A percentile compares a stretch with the other conserved stretches of the same genome.
Evolutionary conservation across 306 rosid genomes (phyloP).

Genomic region (Phaseolus lunatus): DNA sequence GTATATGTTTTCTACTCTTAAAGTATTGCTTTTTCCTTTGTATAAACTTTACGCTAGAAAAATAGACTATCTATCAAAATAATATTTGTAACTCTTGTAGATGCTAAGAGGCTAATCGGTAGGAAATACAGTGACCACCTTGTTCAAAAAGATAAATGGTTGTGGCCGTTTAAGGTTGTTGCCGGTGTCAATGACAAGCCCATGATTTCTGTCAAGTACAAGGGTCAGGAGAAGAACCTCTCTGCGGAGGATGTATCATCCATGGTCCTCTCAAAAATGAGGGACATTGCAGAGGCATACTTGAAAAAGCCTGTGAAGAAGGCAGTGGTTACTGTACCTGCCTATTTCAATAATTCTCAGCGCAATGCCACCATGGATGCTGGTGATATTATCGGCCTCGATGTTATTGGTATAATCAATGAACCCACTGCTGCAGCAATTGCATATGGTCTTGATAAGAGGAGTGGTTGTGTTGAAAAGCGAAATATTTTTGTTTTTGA

Average conservation of each 20-base stretch:
- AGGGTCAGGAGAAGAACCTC: too few species aligned
- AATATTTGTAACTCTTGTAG: conserved; percentile 18
- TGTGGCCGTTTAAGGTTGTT: too few species aligned
- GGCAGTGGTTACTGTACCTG: conserved; percentile 58
- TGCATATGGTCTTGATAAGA: conserved; percentile 38
- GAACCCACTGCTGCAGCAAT: conserved; percentile 29
- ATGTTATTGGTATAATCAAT: conserved; percentile 27
- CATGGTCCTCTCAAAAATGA: not conserved
- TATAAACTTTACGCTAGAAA: not conserved
- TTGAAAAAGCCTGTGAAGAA: not conserved
- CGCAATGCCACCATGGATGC: conserved; percentile 22
- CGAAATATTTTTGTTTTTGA: conserved; percentile 30
- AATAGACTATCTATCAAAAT: not conserved
- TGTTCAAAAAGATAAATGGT: too few species aligned
- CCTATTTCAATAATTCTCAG: conserved; percentile 49
- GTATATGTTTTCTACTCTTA: not conserved
- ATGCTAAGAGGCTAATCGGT: conserved; percentile 62
- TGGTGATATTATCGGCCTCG: conserved; percentile 36
- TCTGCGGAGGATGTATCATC: conserved; percentile 31
- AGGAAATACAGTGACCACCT: too few species aligned
- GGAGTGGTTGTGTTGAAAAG: not conserved
- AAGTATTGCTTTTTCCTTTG: not conserved
- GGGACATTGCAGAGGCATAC: not conserved
- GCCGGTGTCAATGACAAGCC: too few species aligned
- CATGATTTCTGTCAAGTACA: too few species aligned